Conservation (phyloP, 495 filamentous ascomycete species). For the Podospora appendiculata region DNA sequence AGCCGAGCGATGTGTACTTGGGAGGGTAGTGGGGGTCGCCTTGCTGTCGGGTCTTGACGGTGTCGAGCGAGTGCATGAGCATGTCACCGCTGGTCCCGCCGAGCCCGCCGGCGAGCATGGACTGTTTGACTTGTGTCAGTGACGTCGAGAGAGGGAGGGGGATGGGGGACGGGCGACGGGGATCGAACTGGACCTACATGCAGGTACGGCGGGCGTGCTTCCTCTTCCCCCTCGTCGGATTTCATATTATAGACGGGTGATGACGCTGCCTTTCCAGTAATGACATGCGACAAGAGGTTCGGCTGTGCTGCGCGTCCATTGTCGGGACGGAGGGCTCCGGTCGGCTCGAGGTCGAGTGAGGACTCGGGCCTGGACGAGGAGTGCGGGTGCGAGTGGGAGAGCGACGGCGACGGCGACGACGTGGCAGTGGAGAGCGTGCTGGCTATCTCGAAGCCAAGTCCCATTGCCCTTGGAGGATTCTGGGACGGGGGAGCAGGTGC, state of each 20-base stretch:
- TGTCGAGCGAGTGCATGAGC: conserved; percentile 98
- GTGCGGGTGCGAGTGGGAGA: neutral
- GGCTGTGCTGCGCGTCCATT: conserved; percentile 30
- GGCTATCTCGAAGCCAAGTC: conserved; percentile 20
- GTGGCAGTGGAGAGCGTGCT: conserved; percentile 8
- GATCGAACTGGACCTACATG: conserved; percentile 25
- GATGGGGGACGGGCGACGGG: neutral
- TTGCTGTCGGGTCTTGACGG: conserved; percentile 97
- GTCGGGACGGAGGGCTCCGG: conserved; percentile 13
- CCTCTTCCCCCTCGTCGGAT: conserved; percentile 32
- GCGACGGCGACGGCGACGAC: conserved; percentile 6
- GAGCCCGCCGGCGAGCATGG: conserved; percentile 87
- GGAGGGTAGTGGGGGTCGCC: conserved; percentile 87
- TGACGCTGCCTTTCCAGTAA: conserved; percentile 5
- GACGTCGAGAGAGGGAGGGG: neutral
- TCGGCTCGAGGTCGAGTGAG: neutral
- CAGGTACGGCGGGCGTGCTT: conserved; percentile 37
- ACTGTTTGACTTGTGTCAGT: conserved; percentile 42
- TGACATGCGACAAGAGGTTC: conserved; percentile 21
- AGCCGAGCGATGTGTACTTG: conserved; percentile 80
- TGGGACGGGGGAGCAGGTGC: conserved; percentile 7
- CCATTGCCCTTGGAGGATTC: conserved; percentile 18
- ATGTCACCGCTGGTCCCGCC: conserved; percentile 92
- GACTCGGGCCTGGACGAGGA: neutral
- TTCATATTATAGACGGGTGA: conserved; percentile 30